Conservation (phyloP, 2,329 filamentous ascomycete species). For the Alternaria sp. region DNA sequence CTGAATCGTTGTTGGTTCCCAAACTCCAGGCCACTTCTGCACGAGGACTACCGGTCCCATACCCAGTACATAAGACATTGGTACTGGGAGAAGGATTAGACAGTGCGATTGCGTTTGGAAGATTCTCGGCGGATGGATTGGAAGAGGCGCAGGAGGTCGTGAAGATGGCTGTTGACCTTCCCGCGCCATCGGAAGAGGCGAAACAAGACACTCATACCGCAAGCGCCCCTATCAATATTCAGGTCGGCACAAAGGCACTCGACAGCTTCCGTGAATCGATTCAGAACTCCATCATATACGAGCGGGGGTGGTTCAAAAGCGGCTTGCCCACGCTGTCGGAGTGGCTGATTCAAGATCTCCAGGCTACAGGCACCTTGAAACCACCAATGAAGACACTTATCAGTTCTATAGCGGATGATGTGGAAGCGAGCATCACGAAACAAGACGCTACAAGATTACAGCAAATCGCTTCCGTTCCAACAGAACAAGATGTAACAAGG, state of each 20-base stretch:
- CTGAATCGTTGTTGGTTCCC: constrained; percentile 78
- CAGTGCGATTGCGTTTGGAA: constrained; percentile 67
- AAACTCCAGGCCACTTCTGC: constrained; percentile 72
- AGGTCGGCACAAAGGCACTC: constrained; percentile 70
- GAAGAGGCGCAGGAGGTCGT: constrained; percentile 56
- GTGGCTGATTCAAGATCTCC: constrained; percentile 65
- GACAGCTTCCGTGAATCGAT: constrained; percentile 73
- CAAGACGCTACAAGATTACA: constrained; percentile 58
- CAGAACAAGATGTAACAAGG: constrained; percentile 56
- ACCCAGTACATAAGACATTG: constrained; percentile 84
- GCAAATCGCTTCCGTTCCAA: constrained; percentile 43
- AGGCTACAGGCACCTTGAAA: constrained; percentile 63
- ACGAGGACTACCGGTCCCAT: constrained; percentile 72
- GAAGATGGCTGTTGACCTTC: constrained; percentile 67
- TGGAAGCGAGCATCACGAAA: constrained; percentile 61
- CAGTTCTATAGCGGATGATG: constrained; percentile 68
- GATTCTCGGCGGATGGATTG: constrained; percentile 50
- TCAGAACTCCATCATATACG: constrained; percentile 74
- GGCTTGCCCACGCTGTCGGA: constrained; percentile 70
- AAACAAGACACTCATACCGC: constrained; percentile 23
- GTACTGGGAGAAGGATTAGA: constrained; percentile 77
- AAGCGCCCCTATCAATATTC: constrained; percentile 66
- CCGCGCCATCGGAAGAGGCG: constrained; percentile 52
- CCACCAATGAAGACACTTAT: constrained; percentile 73
- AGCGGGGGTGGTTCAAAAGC: constrained; percentile 77